Percentiles rank a stretch among this genome's conserved stretches.
These are phyloP conservation scores for Fusarium marasasianum DNA, from an alignment of 2,329 filamentous ascomycete species.

Conservation along the genomic window DNA sequence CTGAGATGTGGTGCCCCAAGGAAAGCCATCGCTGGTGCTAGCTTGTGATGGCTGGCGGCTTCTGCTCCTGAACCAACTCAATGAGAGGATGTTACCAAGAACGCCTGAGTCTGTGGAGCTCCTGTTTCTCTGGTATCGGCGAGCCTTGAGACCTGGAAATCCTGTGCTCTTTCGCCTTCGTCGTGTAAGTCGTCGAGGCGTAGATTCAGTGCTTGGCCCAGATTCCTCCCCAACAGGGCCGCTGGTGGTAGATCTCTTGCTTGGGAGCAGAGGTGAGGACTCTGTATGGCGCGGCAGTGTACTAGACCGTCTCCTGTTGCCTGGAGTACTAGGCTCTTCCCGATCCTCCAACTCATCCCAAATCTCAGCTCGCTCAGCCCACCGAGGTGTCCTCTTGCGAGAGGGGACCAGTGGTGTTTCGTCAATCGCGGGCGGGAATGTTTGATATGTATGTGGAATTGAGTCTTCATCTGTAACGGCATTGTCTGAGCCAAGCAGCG, in stretches of 20 bases:
- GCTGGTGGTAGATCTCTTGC: conserved; percentile 47
- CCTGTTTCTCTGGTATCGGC: conserved; percentile 53
- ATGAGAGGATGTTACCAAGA: conserved; percentile 61
- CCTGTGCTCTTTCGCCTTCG: conserved; percentile 67
- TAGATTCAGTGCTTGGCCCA: conserved; percentile 45
- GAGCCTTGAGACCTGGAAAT: conserved; percentile 68
- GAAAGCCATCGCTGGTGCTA: conserved; percentile 34
- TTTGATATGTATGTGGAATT: conserved; percentile 54
- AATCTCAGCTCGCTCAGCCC: conserved; percentile 79
- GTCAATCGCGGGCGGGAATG: conserved; percentile 54
- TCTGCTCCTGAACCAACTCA: conserved; percentile 62
- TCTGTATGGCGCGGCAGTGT: conserved; percentile 57
- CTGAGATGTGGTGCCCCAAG: conserved; percentile 20
- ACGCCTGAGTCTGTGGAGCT: conserved; percentile 59
- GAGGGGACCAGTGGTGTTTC: conserved; percentile 53
- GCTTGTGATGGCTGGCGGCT: conserved; percentile 35
- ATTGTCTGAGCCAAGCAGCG: conserved; percentile 60
- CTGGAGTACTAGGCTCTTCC: conserved; percentile 55
- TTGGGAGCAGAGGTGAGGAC: conserved; percentile 51
- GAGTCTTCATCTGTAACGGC: conserved; percentile 54
- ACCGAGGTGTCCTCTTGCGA: conserved; percentile 61
- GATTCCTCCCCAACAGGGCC: conserved; percentile 41
- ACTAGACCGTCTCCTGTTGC: conserved; percentile 57
- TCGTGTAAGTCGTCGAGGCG: conserved; percentile 48
- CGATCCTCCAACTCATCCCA: conserved; percentile 90